Conservation (phyloP, 225 moss, liverwort and hornwort genomes). For the Rhytidiadelphus loreus region DNA sequence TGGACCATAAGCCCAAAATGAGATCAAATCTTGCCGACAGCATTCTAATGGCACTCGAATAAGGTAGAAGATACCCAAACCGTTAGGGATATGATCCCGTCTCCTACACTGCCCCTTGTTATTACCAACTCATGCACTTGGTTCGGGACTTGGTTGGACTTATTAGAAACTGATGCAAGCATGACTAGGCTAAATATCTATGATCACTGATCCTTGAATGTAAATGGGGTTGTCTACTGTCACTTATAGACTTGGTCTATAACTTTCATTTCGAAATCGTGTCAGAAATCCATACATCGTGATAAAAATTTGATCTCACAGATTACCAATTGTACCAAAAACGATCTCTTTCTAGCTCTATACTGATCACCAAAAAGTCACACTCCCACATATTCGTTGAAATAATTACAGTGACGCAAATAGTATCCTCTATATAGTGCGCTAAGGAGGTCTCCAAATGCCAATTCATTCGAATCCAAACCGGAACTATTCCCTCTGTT, state of each 20-base stretch:
- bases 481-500: neutral
- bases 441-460: neutral
- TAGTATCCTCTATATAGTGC: neutral
- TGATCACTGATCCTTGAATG: neutral
- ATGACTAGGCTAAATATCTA: neutral
- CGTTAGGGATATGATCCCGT: neutral
- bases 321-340: neutral
- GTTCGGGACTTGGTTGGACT: neutral
- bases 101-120: neutral
- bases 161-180: neutral
- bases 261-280: neutral
- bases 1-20: conserved; percentile 3
- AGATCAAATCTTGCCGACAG: neutral
- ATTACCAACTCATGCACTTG: neutral
- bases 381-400: neutral
- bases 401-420: neutral
- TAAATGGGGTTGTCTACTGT: neutral
- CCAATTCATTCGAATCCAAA: neutral
- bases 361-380: neutral
- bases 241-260: neutral
- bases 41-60: neutral
- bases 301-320: neutral
- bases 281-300: neutral
- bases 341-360: neutral
- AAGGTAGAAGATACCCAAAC: neutral